These are phyloP conservation scores for Boletus reticuloceps DNA, from an alignment of 768 basidiomycete species.

Conservation along the genomic window DNA sequence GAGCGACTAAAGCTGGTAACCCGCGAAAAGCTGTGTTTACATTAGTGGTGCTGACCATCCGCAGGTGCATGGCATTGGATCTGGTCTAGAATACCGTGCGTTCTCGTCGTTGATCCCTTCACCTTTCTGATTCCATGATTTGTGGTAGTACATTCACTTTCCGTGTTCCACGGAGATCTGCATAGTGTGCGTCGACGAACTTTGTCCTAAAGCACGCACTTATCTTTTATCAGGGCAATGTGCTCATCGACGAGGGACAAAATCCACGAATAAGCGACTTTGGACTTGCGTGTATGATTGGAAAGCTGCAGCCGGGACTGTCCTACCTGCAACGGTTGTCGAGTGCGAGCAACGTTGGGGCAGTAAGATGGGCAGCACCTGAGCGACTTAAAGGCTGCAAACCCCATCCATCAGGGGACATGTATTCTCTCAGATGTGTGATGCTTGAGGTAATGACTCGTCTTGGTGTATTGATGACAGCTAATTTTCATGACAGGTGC, in stretches of 20 bases:
- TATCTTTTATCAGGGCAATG: background rate
- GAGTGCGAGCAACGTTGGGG: background rate
- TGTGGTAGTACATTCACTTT: background rate
- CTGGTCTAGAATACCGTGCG: background rate
- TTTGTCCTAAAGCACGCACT: background rate
- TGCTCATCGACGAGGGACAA: background rate
- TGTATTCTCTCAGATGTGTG: slow-evolving; percentile 1
- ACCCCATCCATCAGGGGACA: background rate
- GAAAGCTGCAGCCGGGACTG: background rate
- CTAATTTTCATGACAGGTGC: too few species aligned
- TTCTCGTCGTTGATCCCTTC: background rate
- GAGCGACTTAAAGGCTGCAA: slow-evolving; percentile 1
- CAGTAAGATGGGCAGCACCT: background rate
- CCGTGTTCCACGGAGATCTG: background rate
- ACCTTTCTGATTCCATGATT: background rate
- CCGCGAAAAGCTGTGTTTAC: too few species aligned
- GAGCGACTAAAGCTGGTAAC: background rate
- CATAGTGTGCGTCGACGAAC: background rate
- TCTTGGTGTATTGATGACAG: too few species aligned
- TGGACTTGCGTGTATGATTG: background rate
- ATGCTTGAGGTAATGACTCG: slow-evolving; percentile 8
- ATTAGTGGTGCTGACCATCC: background rate
- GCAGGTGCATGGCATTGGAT: background rate
- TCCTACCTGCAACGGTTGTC: background rate
- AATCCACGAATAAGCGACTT: background rate